Conservation (phyloP, 345 rosid species). For the Eucalyptus decipiens region DNA sequence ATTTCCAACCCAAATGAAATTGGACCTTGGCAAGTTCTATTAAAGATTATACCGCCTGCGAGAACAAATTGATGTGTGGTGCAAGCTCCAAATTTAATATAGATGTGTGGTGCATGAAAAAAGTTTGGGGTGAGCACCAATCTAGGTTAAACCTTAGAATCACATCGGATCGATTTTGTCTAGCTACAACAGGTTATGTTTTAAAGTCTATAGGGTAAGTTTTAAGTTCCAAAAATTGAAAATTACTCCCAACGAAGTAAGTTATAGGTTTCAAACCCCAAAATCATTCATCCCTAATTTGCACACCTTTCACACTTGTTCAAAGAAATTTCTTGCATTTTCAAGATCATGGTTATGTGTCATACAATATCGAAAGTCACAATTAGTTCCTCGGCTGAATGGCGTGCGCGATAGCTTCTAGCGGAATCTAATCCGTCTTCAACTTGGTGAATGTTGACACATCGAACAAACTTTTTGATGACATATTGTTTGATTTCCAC, state of each 20-base stretch:
- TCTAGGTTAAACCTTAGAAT: not conserved
- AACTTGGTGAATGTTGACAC: not conserved
- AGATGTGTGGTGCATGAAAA: not conserved
- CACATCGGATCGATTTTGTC: accelerated
- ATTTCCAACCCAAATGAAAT: not conserved
- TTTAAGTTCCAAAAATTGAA: no score
- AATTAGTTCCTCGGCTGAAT: not conserved
- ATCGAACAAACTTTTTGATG: not conserved
- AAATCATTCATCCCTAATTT: not conserved
- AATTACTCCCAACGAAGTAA: not conserved
- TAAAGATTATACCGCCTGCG: accelerated
- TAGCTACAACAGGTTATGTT: accelerated
- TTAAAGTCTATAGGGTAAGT: not conserved
- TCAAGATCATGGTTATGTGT: no score
- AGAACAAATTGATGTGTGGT: not conserved
- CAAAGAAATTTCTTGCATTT: not conserved
- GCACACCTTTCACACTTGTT: not conserved
- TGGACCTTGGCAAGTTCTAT: not conserved
- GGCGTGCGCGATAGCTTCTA: accelerated
- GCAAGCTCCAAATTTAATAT: not conserved
- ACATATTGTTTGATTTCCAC: not conserved
- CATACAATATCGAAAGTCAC: not conserved
- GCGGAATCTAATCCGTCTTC: accelerated
- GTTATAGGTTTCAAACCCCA: no score
- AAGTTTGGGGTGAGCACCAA: not conserved